Conservation (phyloP, 2,329 filamentous ascomycete species). For the Colletotrichum ledebouriae region DNA sequence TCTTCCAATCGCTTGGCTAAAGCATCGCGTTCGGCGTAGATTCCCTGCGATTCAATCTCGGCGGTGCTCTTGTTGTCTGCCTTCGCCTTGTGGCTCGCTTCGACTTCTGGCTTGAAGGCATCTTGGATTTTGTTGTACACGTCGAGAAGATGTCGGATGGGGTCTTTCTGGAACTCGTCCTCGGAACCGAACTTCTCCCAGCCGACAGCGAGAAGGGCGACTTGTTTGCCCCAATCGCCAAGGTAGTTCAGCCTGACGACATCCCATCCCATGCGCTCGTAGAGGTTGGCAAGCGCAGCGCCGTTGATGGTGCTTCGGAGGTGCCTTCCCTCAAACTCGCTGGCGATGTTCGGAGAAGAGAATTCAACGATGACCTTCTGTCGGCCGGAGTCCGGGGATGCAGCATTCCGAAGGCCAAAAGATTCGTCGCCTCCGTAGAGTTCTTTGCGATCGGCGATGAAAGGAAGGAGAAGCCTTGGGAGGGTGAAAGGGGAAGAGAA, state of each 20-base stretch:
- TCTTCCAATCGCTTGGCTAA: constrained; percentile 74
- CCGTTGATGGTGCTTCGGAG: constrained; percentile 83
- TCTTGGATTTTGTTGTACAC: constrained; percentile 79
- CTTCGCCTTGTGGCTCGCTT: constrained; percentile 66
- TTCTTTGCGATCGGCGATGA: constrained; percentile 68
- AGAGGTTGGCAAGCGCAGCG: constrained; percentile 78
- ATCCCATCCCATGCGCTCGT: constrained; percentile 77
- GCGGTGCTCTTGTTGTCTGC: constrained; percentile 59
- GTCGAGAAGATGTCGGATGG: constrained; percentile 79
- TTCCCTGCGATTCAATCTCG: constrained; percentile 57
- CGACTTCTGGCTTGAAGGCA: constrained; percentile 73
- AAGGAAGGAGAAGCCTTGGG: constrained; percentile 68
- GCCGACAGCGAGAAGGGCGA: constrained; percentile 75
- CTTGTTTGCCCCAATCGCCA: constrained; percentile 85
- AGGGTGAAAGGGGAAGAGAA: constrained; percentile 73
- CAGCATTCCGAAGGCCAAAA: constrained; percentile 68
- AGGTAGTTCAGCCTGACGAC: constrained; percentile 81
- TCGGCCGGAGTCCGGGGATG: constrained; percentile 52
- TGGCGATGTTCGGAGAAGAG: constrained; percentile 82
- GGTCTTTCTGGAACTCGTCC: constrained; percentile 72
- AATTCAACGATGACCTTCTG: constrained; percentile 76
- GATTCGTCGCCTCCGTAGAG: constrained; percentile 72
- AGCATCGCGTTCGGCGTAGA: constrained; percentile 68
- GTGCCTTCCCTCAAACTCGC: constrained; percentile 82
- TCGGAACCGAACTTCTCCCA: constrained; percentile 78